phyloP scores from a whole-genome alignment of 768 basidiomycete species.

The Termitomyces sp. region DNA sequence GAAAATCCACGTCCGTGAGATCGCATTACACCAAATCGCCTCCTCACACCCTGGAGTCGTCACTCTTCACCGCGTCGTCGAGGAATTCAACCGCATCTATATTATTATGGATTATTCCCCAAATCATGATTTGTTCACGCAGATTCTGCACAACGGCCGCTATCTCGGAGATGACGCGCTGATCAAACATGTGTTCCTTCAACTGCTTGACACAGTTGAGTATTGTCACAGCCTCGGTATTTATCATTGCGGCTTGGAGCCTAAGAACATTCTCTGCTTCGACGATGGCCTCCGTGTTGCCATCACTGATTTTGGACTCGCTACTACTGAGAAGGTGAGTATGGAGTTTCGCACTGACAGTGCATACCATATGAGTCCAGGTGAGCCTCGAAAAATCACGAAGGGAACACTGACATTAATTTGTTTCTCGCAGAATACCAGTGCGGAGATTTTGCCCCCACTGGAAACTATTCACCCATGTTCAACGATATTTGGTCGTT shows the following conservation, averaged over 20 bases:
- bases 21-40: conserved; percentile 72
- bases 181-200: conserved; percentile 89
- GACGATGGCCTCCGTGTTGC: conserved; percentile 74
- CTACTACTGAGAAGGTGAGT: conserved; percentile 83
- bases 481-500: conserved; percentile 97
- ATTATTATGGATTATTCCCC: conserved; percentile 93
- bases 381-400: conserved; percentile 30
- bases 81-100: conserved; percentile 78
- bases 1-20: conserved; percentile 85
- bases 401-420: conserved; percentile 3
- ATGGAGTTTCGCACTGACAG: conserved; percentile 93
- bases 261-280: conserved; percentile 93
- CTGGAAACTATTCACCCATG: conserved; percentile 77
- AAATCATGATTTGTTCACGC: conserved; percentile 89
- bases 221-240: conserved; percentile 90
- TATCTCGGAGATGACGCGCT: conserved; percentile 83
- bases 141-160: conserved; percentile 74
- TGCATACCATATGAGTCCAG: conserved; percentile 97
- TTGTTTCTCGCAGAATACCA: conserved; percentile 72
- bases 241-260: conserved; percentile 97
- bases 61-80: conserved; percentile 84
- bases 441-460: conserved; percentile 62
- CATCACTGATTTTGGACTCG: conserved; percentile 94
- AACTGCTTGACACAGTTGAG: conserved; percentile 91
- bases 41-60: conserved; percentile 81